Percentiles rank a stretch among this genome's conserved stretches.
Evolutionary conservation across 2,329 filamentous ascomycete genomes (phyloP).

Genomic region (Scedosporium apiospermum): DNA sequence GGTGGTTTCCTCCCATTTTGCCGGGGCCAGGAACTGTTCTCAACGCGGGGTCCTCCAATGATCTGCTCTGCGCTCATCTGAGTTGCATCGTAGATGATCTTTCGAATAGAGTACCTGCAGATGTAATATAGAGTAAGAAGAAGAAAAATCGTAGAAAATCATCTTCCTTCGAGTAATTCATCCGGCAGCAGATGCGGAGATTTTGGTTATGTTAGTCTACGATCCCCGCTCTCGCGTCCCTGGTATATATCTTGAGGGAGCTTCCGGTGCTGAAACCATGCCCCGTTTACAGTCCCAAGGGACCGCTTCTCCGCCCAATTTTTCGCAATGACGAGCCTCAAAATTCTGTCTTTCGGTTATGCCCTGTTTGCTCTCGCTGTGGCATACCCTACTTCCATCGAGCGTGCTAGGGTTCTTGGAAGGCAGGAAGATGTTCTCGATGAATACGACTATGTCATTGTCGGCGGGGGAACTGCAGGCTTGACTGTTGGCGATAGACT

Average conservation of each 20-base stretch:
- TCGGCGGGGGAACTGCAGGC: constrained; percentile 33
- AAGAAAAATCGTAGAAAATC: neutral
- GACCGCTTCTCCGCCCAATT: too few relatives aligned
- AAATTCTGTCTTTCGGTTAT: neutral
- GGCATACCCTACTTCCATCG: neutral
- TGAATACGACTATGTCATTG: constrained; percentile 23
- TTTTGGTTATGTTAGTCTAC: neutral
- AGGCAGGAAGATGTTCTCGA: constrained; percentile 1
- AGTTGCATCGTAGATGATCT: neutral
- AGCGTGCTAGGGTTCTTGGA: neutral
- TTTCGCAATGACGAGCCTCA: neutral
- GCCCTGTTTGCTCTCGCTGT: neutral
- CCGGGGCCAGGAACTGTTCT: neutral
- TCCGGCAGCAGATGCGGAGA: neutral
- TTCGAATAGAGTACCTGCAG: neutral
- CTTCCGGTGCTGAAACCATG: too few relatives aligned
- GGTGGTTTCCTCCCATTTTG: neutral
- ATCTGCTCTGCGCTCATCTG: neutral
- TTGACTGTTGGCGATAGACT: constrained; percentile 28
- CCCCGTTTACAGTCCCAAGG: too few relatives aligned
- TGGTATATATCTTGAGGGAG: too few relatives aligned
- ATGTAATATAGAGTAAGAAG: neutral
- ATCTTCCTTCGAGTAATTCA: neutral
- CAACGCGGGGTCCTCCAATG: neutral
- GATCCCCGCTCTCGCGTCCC: neutral